Evolutionary conservation across 2,329 filamentous ascomycete genomes (phyloP), one percentile per base, ranked within the genome.

Genomic region (Venturia nashicola): DNA sequence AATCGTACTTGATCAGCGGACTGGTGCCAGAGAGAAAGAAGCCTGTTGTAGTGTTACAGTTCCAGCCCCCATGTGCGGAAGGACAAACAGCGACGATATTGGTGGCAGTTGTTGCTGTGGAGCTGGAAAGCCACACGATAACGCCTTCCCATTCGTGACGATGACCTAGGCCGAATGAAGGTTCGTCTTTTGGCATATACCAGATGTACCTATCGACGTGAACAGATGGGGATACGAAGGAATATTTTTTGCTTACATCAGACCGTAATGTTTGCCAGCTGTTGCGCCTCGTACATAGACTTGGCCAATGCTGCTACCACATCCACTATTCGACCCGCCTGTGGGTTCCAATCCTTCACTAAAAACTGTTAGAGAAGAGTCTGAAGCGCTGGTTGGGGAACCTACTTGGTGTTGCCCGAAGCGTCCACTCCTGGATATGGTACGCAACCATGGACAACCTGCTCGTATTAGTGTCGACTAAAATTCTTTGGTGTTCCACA

Each of bases 391-490:
- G 7, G 1, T 14, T 27, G 20, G 20, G 20, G 6, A 3, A 12
- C 20, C 12, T 27, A 51, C 46, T 51, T 51, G 46, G 46, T 85
- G 67, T 86, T 77, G 2, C 84, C 85, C 0, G 74, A 71, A 0
- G 77, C 77, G 66, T 87, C 81, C 1, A 87, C 84, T 1, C 80
- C 84, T 0, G 84, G 83, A 69, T 84, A 87, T 0, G 84, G 83
- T 9, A 86, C 83, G 66, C 84, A 87, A 57, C 84, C 84, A 68
- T 82, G 82, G 20, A 78, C 76, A 5, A 86, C 79, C 12, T 83
- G 68, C 6, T 46, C 9, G 6, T 8, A 9, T n/a, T 20, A 20
- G n/a, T 5, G 18, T 14, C 18, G n/a, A 46, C 2, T 20, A 5
- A 20, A 18, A 3, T 5, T 46, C 43, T 5, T 1, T 20, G 4